Evolutionary conservation across 257 asterid genomes (phyloP).

Genomic region (Gentiana straminea): DNA sequence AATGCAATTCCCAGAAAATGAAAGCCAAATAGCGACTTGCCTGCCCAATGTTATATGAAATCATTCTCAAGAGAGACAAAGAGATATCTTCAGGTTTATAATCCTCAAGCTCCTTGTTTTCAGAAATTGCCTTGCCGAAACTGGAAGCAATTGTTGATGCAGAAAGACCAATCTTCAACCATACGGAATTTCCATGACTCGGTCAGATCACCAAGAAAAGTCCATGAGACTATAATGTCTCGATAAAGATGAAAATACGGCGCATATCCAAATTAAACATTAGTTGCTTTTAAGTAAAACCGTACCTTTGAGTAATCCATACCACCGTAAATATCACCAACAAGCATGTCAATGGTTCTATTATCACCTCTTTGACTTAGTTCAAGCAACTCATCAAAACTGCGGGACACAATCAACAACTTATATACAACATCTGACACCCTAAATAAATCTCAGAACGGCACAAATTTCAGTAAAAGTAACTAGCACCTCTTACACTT

Average conservation of each 20-base stretch:
- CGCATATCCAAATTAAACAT: too few species aligned
- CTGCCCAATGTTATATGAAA: slow-evolving; percentile 97
- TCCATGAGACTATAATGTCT: too few species aligned
- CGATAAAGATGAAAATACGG: too few species aligned
- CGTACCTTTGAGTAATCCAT: slow-evolving; percentile 92
- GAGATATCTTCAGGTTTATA: slow-evolving; percentile 96
- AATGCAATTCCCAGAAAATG: background rate
- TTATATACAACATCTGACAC: slow-evolving; percentile 1
- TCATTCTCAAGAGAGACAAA: slow-evolving; percentile 89
- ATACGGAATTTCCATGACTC: slow-evolving; percentile 15
- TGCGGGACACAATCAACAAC: slow-evolving; percentile 18
- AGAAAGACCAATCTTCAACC: slow-evolving; percentile 85
- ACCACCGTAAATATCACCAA: slow-evolving; percentile 97
- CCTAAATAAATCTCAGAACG: slow-evolving; percentile 5
- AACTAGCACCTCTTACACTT: slow-evolving; percentile 75
- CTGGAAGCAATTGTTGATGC: slow-evolving; percentile 99
- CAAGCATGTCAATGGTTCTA: slow-evolving; percentile 93
- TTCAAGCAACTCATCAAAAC: slow-evolving; percentile 95
- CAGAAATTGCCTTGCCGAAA: slow-evolving; percentile 92
- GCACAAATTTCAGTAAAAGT: slow-evolving; percentile 1
- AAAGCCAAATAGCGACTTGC: slow-evolving; percentile 25
- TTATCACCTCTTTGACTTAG: slow-evolving; percentile 96
- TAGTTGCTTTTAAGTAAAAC: background rate
- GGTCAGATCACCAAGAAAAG: slow-evolving; percentile 8
- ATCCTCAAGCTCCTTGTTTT: slow-evolving; percentile 75